phyloP scores from a whole-genome alignment of 257 asterid genomes.

The Avicennia marina region DNA sequence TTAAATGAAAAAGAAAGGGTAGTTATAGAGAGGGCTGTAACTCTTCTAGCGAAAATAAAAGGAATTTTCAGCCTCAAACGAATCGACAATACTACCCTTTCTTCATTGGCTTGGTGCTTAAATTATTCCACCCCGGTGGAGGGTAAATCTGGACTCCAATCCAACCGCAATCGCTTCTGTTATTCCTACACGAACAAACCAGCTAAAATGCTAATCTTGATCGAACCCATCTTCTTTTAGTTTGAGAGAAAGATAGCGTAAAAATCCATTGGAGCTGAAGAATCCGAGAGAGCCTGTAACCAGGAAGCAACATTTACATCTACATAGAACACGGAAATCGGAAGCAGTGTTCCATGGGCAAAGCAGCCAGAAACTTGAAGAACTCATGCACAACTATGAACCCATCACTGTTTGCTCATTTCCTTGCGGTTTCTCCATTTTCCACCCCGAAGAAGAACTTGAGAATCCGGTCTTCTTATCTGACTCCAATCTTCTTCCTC shows the following conservation, averaged over 20 bases:
- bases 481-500: conserved; percentile 29
- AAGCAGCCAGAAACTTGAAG: conserved; percentile 29
- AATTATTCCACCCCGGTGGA: too few species aligned
- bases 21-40: too few species aligned
- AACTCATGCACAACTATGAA: conserved; percentile 36
- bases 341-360: conserved; percentile 31
- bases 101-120: too few species aligned
- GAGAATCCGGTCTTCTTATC: conserved; percentile 30
- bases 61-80: too few species aligned
- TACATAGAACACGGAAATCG: background rate
- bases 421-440: conserved; percentile 29
- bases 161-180: too few species aligned
- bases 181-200: conserved; percentile 3
- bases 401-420: conserved; percentile 31
- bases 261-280: background rate
- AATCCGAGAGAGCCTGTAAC: background rate
- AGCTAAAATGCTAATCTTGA: background rate
- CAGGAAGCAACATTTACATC: background rate
- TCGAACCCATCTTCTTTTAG: background rate
- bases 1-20: too few species aligned
- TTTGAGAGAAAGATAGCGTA: background rate
- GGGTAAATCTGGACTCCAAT: too few species aligned
- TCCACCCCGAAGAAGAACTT: conserved; percentile 35
- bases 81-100: too few species aligned
- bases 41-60: too few species aligned